Base-by-base conservation (phyloP, 2,329 filamentous ascomycete genomes). In the Fusarium anthophilum region DNA sequence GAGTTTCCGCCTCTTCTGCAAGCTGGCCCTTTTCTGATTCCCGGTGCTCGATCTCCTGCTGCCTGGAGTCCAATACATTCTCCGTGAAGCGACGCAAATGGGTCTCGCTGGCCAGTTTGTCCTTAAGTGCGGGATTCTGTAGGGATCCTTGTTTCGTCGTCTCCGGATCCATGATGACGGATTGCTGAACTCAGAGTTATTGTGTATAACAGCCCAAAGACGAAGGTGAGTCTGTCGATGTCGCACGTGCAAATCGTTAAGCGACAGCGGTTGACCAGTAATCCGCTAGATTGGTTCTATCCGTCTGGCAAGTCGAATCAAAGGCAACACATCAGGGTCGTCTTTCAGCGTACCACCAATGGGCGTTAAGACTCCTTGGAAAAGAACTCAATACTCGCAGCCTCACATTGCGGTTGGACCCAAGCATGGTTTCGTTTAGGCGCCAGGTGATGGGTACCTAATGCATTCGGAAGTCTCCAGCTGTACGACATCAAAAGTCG, bases 71-170 rank as follows among this genome's bases (percentile, higher is more conserved):
- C 47, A 83, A 60, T n/a, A 83, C 82, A 17, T 78, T 74, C 56
- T 83, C 81, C 10, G 82, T 82, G 69, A 81, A 83, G 30, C 72
- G 77, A 45, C 81, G 80, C n/a, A 83, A 70, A 60, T 77, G 75
- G 45, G 77, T 75, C 59, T 83, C 81, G 55, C 81, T 77, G 24
- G 74, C 73, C 35, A 83, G 69, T 56, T 75, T 79, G 24, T 73
- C 66, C 54, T 81, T 75, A 37, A 80, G 72, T 14, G 43, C 55
- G 30, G 75, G 61, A 39, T 48, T 68, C 48, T 72, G 70, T 44
- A 62, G 66, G 48, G 64, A 65, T 61, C 63, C 53, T 32, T 66
- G 64, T 50, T 72, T 58, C 26, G 62, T 59, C 20, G 60, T 57
- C 20, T 73, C 73, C 47, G 63, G 47, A 35, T 76, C 70, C 78